Base-by-base conservation (phyloP, 768 basidiomycete species). In the Mycena capillaripes region DNA sequence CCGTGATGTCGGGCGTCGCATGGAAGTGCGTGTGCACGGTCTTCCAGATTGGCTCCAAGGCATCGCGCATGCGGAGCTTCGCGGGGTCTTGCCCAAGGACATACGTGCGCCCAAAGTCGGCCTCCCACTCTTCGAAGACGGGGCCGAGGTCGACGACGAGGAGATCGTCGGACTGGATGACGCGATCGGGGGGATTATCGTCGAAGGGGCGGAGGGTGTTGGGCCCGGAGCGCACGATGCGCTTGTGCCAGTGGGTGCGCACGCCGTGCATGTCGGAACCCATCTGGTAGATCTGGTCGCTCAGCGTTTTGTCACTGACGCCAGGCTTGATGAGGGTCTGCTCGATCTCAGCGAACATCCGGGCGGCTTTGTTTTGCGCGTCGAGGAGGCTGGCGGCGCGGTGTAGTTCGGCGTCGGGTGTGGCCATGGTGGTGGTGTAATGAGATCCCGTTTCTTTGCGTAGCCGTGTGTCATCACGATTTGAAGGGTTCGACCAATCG, bases 41-140 rank as follows among this genome's bases (percentile, higher is more conserved):
- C 36, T 56, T 36, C 65, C 65, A 66, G 21, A 57, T 56, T 12
- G 65, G 65, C 55, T 66, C 65, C 23, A 66, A 40, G 34, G 38
- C 38, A 56, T 66, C 65, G 38, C 65, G 52, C 29, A 66, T 25
- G 29, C 53, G 53, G 38, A 66, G 34, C 38, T 66, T 66, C 40
- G 65, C 65, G 10, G 65, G 36, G 40, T 66, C 65, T 16, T 57
- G 25, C 8, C 65, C 65, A 34, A 66, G 55, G 23, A 66, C 65
- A 25, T 40, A 66, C 38, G 65, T 66, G 38, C 65, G 52, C 14
- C 65, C 65, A 29, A 66, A 55, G 40, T 66, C 65, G 23, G 65
- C 65, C 65, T 66, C 65, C 65, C 65, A 66, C 50, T 66, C 55
- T 34, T 66, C 65, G 52, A 66, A 66, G 36, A 66, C 65, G 38